Evolutionary conservation across 768 basidiomycete species (phyloP), one percentile per base, ranked within the genome.

Genomic region (Sistotremastrum niveocremeum): DNA sequence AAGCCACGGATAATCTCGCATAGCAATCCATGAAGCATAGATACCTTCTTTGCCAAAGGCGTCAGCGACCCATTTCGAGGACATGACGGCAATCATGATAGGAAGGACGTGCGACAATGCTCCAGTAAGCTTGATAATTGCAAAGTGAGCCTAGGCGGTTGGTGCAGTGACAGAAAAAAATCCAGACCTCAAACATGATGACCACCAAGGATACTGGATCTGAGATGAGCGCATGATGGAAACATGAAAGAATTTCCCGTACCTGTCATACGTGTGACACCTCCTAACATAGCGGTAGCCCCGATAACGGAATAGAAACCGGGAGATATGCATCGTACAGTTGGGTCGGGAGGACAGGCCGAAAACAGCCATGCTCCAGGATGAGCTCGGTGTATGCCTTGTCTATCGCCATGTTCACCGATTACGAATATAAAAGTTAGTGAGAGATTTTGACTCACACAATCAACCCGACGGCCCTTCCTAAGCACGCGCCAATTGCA

Each of bases 41-140:
- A 82, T 81, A 10, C 80, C 80, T 50, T 80, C 79, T 49, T 71
- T 73, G 3, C 74, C 76, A 46, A 81, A 66, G 8, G 79, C 80
- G 54, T 84, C 82, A 5, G 76, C 82, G 7, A 84, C 77, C 77
- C 77, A 84, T 64, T 84, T 84, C 6, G 80, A 68, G 12, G 75
- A 73, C 77, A 83, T 81, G 44, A 84, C 80, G 46, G 75, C 77
- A 40, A 84, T 76, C 82, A 84, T 84, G 57, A 84, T 83, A 10
- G 82, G 82, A 33, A 84, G 65, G n/a, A 84, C 82, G 62, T 84
- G 82, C 9, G 81, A 84, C 30, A 84, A 64, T 3, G 82, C 82
- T 9, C 82, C 82, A 20, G 82, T 84, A n/a, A 84, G 65, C 80
- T 83, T 42, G 20, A 35, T 31, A 32, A 6, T 31, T 41, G 9